A percentile compares a stretch with the other conserved stretches of the same genome.
Conservation (phyloP, 768 basidiomycete genomes). For the Pisolithus tinctorius region DNA sequence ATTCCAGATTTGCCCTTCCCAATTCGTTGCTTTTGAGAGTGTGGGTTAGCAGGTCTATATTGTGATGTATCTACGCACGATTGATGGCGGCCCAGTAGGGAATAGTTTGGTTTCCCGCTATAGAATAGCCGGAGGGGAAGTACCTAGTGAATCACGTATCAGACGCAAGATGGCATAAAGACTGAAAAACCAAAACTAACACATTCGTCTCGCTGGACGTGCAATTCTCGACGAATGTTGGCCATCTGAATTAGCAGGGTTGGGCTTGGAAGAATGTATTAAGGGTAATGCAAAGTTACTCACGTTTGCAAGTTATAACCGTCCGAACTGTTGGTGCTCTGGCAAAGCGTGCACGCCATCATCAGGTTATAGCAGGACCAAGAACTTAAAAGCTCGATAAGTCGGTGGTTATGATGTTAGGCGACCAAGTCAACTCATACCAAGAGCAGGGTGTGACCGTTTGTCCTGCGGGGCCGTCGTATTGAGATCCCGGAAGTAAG, state of each 20-base stretch:
- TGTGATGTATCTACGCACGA: constrained; percentile 30
- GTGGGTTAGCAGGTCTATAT: background rate
- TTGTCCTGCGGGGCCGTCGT: constrained; percentile 16
- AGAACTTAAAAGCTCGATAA: constrained; percentile 29
- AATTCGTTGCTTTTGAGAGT: background rate
- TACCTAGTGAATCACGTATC: constrained; percentile 9
- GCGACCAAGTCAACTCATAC: constrained; percentile 7
- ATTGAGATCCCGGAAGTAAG: constrained; percentile 11
- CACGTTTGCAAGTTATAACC: constrained; percentile 20
- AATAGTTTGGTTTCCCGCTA: constrained; percentile 29
- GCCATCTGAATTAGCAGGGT: constrained; percentile 14
- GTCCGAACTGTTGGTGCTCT: constrained; percentile 23
- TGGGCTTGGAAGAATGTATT: background rate
- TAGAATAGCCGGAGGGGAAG: constrained; percentile 34
- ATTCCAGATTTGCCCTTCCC: background rate
- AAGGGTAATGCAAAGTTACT: constrained; percentile 9
- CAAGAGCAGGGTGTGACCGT: constrained; percentile 25
- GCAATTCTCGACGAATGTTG: constrained; percentile 13
- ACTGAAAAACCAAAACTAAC: constrained; percentile 7
- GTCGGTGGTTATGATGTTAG: background rate
- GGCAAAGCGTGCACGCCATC: constrained; percentile 46
- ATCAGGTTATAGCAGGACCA: constrained; percentile 53
- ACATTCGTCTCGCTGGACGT: constrained; percentile 8
- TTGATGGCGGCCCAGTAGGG: constrained; percentile 43
- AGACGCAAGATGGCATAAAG: background rate